Evolutionary conservation across 1,284 basidiomycete genomes (phyloP).

Genomic region (Pterulicium gracile): DNA sequence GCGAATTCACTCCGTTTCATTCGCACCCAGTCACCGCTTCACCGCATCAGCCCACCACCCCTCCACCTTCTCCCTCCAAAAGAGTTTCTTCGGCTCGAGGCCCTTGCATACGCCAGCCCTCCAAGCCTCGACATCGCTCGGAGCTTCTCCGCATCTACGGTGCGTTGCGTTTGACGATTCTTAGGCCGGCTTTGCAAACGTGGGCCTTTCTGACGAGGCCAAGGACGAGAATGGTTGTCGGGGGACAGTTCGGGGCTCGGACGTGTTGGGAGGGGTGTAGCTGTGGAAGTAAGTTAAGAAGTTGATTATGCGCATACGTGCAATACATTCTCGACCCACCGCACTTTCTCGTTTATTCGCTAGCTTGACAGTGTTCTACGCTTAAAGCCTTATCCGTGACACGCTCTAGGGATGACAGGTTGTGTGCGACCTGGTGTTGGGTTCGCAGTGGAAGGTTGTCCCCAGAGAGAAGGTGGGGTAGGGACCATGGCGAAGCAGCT

Average conservation of each 20-base stretch:
- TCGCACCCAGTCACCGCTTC: too few relatives aligned
- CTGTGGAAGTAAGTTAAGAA: constrained; percentile 21
- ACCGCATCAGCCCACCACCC: too few relatives aligned
- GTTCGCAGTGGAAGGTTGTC: constrained; percentile 18
- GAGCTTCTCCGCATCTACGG: constrained; percentile 50
- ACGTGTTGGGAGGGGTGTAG: constrained; percentile 51
- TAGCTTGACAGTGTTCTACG: constrained; percentile 41
- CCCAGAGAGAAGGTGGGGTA: constrained; percentile 6
- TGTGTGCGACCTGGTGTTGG: constrained; percentile 36
- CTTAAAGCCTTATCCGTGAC: background rate
- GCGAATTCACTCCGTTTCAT: too few relatives aligned
- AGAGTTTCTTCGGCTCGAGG: constrained; percentile 48
- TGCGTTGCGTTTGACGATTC: constrained; percentile 33
- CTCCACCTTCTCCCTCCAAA: constrained; percentile 48
- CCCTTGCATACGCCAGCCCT: constrained; percentile 43
- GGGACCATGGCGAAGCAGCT: constrained; percentile 51
- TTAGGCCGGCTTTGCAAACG: constrained; percentile 41
- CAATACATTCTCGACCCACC: constrained; percentile 65
- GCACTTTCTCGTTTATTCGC: constrained; percentile 63
- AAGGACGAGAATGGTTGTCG: constrained; percentile 46
- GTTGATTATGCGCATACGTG: constrained; percentile 15
- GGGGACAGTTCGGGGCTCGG: constrained; percentile 25
- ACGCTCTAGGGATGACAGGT: constrained; percentile 23
- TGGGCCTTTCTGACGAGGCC: constrained; percentile 58
- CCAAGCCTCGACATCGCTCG: constrained; percentile 55